Base-by-base conservation (phyloP, 805 yeast genomes). In the Sungouiozyma intestinalis region DNA sequence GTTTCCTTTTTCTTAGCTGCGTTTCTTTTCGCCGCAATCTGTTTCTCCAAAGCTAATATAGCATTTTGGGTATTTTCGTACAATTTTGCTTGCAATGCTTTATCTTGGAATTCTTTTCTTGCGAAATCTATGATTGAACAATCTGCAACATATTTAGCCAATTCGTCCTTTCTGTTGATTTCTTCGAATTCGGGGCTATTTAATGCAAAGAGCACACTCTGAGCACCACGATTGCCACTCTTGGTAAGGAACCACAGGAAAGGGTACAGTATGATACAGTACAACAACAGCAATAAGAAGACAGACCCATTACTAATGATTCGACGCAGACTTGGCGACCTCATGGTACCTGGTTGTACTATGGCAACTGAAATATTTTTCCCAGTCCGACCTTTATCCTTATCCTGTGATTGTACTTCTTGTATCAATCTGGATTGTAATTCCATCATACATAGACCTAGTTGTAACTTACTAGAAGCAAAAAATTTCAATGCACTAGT, bases 301-400 rank as follows among this genome's bases (percentile, higher is more conserved):
- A 90, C 51, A 0, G 85, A 68, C 1, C 97, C 97, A 64, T 84
- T 72, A 16, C 92, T 77, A 4, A 86, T 44, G 31, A 80, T 76
- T 43, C 96, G 72, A 50, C 92, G 77, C 33, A 90, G 79, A 19
- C 94, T 77, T 2, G 95, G 85, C 2, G 95, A 78, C 50, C 97
- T 73, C 82, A 85, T 84, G 31, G 88, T 52, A 1, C 98, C 98
- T 0, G 99, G 97, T 55, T 92, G 92, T 4, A 85, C 92, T 42
- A 86, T 55, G 44, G 81, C 73, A 17, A 86, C 72, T 40, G 80
- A 73, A 18, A 85, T 77, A 52, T 81, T 84, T 17, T 79, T 75
- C 38, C 76, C 76, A 2, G 53, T 48, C 33, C 57, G 43, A 18
- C 53, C 53, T 1, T 47, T 48, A 31, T 51, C 51, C 18, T 50